Conservation (phyloP, 345 rosid species). For the Sapria himalayana region DNA sequence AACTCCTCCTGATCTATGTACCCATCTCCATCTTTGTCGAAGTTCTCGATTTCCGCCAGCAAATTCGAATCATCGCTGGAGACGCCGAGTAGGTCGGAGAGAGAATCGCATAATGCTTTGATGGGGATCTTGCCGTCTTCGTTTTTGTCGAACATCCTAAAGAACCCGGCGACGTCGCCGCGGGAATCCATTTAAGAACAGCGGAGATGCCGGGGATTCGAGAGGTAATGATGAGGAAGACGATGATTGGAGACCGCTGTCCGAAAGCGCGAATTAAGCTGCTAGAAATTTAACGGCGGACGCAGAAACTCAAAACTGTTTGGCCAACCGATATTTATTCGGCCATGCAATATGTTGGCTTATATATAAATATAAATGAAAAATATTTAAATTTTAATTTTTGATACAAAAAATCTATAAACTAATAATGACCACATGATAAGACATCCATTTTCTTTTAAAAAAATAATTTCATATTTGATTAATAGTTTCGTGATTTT, state of each 20-base stretch:
- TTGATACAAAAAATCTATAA: no score
- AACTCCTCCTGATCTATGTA: slow-evolving; percentile 77
- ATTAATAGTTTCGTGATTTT: no score
- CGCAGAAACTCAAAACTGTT: not conserved
- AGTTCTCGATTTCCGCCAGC: slow-evolving; percentile 62
- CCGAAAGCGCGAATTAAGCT: no score
- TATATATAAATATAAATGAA: no score
- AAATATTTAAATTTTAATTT: no score
- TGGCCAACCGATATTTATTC: no score
- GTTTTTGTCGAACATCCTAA: slow-evolving; percentile 72
- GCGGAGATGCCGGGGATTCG: slow-evolving; percentile 3
- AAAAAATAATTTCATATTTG: no score
- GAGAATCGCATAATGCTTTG: slow-evolving; percentile 46
- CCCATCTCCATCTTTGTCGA: slow-evolving; percentile 68
- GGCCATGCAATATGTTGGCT: no score
- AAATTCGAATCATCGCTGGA: slow-evolving; percentile 42
- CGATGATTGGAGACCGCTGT: no score
- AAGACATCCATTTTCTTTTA: no score
- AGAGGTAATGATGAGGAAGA: not conserved
- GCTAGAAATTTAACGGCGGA: not conserved
- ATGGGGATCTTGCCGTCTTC: slow-evolving; percentile 71
- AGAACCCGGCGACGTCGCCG: slow-evolving; percentile 60
- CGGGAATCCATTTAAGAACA: slow-evolving; percentile 26
- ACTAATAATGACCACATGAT: no score
- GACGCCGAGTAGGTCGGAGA: slow-evolving; percentile 55